These are phyloP conservation scores for Pseudonitzschia multistriata DNA, from an alignment of 108 stramenopile species.

Conservation along the genomic window DNA sequence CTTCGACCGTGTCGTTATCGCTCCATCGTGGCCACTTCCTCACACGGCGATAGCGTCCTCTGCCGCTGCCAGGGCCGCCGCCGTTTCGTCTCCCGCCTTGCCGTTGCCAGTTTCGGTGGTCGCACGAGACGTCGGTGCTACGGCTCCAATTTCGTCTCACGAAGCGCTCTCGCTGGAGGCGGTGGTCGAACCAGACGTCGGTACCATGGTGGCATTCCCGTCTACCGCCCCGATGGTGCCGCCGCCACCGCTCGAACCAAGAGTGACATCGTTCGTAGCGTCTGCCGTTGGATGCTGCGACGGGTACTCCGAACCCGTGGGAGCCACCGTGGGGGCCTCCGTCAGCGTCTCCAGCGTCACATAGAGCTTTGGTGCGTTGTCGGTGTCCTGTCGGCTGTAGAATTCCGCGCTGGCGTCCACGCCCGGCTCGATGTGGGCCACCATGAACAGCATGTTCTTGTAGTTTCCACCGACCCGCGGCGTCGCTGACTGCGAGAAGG, in stretches of 20 bases:
- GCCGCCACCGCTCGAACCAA: too few species aligned
- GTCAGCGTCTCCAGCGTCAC: background rate
- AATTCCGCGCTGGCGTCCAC: background rate
- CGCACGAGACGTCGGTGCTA: too few species aligned
- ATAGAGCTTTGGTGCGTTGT: background rate
- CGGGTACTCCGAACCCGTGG: background rate
- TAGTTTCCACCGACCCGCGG: background rate
- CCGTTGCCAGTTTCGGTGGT: too few species aligned
- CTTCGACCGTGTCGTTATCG: too few species aligned
- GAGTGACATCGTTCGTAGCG: background rate
- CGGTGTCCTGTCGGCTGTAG: background rate
- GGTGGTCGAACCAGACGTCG: too few species aligned
- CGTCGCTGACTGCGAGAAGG: background rate
- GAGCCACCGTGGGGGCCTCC: background rate
- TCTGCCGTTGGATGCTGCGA: background rate
- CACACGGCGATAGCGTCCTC: too few species aligned
- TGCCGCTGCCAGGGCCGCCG: too few species aligned
- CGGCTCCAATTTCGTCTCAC: too few species aligned
- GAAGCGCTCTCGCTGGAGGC: too few species aligned
- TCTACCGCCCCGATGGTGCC: background rate
- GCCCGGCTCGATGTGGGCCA: background rate
- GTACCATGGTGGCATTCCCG: background rate
- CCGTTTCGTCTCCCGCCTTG: too few species aligned
- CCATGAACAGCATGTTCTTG: slow-evolving; percentile 16
- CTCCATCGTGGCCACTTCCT: too few species aligned